phyloP scores from a whole-genome alignment of 2,329 filamentous ascomycete species.

The Aspergillus pseudoterreus region DNA sequence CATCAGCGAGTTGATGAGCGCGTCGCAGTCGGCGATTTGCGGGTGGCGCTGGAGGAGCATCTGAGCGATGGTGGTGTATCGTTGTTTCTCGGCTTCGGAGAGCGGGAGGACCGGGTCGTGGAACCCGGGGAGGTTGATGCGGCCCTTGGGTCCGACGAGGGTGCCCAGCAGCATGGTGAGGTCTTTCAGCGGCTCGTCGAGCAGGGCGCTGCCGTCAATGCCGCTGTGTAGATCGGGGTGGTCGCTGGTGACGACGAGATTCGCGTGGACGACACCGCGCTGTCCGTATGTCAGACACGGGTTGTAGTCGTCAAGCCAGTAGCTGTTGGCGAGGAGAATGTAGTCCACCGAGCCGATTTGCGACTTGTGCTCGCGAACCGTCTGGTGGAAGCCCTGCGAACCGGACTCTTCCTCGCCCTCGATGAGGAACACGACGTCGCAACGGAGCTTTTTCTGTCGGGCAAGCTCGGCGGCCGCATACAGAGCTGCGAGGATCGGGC shows the following conservation, averaged over 20 bases:
- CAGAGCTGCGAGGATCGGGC: constrained; percentile 87
- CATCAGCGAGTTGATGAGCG: constrained; percentile 82
- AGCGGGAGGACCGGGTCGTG: constrained; percentile 79
- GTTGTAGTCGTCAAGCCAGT: constrained; percentile 95
- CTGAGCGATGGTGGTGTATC: constrained; percentile 79
- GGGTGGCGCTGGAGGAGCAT: constrained; percentile 72
- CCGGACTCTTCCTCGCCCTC: constrained; percentile 97
- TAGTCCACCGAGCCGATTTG: constrained; percentile 90
- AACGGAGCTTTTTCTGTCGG: constrained; percentile 75
- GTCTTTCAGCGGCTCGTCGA: constrained; percentile 90
- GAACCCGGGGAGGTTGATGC: constrained; percentile 80
- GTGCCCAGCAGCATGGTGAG: constrained; percentile 77
- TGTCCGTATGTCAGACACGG: constrained; percentile 94
- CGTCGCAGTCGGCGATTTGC: constrained; percentile 58
- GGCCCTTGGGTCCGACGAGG: constrained; percentile 75
- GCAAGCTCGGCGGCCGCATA: constrained; percentile 89
- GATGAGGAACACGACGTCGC: constrained; percentile 89
- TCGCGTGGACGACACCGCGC: constrained; percentile 89
- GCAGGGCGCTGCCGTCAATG: constrained; percentile 87
- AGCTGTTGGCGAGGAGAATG: constrained; percentile 93
- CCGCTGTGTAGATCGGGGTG: constrained; percentile 90
- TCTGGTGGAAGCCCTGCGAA: constrained; percentile 83
- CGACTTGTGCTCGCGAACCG: constrained; percentile 73
- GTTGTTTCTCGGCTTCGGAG: constrained; percentile 68
- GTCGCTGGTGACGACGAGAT: constrained; percentile 78